A percentile compares a stretch with the other conserved stretches of the same genome.
These are phyloP conservation scores for Triticum monococcum DNA, from an alignment of 176 grass and related monocot genomes.

Conservation along the genomic window DNA sequence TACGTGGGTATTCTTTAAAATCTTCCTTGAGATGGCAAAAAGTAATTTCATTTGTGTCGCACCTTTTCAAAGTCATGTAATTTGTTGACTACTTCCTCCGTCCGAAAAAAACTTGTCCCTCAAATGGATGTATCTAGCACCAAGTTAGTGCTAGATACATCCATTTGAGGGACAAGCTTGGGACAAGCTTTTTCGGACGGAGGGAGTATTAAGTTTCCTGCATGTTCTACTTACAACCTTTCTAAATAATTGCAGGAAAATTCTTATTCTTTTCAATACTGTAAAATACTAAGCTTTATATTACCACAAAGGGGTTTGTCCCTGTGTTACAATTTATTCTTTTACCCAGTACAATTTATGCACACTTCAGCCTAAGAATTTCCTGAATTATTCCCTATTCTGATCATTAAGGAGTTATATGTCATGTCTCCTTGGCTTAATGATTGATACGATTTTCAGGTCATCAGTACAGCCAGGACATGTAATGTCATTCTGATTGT, in stretches of 20 bases:
- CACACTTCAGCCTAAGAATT: not conserved
- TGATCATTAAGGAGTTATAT: not conserved
- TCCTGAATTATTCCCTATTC: not conserved
- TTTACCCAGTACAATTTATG: not conserved
- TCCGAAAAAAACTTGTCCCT: too few species aligned
- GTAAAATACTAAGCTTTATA: not conserved
- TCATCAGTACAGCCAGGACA: constrained; percentile 98
- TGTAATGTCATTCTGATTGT: constrained; percentile 98
- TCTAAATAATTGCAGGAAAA: not conserved
- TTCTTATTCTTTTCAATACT: not conserved
- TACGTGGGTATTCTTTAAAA: not conserved
- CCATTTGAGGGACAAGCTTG: too few species aligned
- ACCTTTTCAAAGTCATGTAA: not conserved
- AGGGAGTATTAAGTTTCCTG: not conserved
- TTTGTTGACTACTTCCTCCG: not conserved
- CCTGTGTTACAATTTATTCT: not conserved
- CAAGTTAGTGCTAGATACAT: too few species aligned
- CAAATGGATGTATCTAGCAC: too few species aligned
- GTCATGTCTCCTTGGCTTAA: not conserved
- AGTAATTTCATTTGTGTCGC: not conserved
- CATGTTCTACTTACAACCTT: not conserved
- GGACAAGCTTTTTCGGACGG: too few species aligned
- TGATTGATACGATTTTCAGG: constrained; percentile 46
- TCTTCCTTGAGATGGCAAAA: not conserved
- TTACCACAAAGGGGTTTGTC: not conserved